Conservation (phyloP, 1,284 basidiomycete genomes). For the Earliella scabrosa region DNA sequence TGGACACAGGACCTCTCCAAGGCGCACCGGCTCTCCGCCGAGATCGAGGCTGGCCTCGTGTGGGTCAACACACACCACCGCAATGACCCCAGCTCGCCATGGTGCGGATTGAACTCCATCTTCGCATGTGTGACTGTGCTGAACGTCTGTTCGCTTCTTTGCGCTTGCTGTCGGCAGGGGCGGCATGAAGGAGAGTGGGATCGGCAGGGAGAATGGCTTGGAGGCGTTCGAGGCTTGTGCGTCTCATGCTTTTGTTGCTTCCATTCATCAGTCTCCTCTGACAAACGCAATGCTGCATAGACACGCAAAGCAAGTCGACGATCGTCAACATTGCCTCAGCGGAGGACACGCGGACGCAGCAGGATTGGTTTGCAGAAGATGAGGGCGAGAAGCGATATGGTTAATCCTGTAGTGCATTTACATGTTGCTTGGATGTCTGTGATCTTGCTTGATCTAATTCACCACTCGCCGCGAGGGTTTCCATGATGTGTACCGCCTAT, state of each 20-base stretch:
- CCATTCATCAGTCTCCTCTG: background rate
- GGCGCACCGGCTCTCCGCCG: constrained; percentile 70
- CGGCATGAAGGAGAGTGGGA: constrained; percentile 84
- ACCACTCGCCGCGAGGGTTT: background rate
- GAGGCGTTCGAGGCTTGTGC: constrained; percentile 79
- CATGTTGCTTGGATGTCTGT: background rate
- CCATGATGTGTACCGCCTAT: no score
- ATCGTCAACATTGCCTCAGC: constrained; percentile 70
- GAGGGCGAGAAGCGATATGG: constrained; percentile 43
- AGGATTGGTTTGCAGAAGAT: constrained; percentile 80
- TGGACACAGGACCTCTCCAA: constrained; percentile 78
- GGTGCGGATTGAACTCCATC: constrained; percentile 48
- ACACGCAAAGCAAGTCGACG: constrained; percentile 81
- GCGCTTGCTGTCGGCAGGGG: constrained; percentile 53
- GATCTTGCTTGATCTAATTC: background rate
- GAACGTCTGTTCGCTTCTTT: background rate
- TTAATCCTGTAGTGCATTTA: constrained; percentile 1
- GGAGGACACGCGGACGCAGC: constrained; percentile 57
- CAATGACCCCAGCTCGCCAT: constrained; percentile 86
- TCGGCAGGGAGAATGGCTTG: constrained; percentile 80
- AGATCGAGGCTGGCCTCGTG: constrained; percentile 74
- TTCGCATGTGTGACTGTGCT: background rate
- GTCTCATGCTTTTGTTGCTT: constrained; percentile 26
- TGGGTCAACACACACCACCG: constrained; percentile 90
- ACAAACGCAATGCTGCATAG: constrained; percentile 38